Evolutionary conservation across 2,329 filamentous ascomycete species (phyloP).

Genomic region (Verruconis gallopava): DNA sequence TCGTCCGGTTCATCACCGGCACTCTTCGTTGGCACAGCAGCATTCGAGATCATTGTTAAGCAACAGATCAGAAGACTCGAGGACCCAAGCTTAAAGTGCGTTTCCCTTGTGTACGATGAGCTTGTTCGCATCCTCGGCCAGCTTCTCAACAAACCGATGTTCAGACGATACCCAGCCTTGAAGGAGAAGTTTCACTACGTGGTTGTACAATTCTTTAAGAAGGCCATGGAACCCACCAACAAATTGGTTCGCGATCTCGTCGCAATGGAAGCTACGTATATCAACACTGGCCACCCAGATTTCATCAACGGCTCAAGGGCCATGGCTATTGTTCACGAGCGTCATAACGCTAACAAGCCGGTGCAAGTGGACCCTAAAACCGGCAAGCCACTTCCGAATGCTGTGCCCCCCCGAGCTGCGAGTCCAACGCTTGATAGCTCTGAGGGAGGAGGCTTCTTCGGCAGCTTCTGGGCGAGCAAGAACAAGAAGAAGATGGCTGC

Average conservation of each 20-base stretch:
- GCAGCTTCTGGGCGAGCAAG: conserved; percentile 96
- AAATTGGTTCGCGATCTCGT: conserved; percentile 91
- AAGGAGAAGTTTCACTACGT: conserved; percentile 96
- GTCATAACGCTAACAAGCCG: conserved; percentile 62
- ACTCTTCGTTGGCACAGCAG: conserved; percentile 90
- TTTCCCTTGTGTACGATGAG: conserved; percentile 93
- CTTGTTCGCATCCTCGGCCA: conserved; percentile 88
- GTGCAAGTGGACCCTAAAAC: conserved; percentile 97
- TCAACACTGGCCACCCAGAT: conserved; percentile 97
- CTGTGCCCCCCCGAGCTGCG: conserved; percentile 56
- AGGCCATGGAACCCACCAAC: conserved; percentile 95
- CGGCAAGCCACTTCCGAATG: conserved; percentile 71
- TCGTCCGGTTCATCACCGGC: conserved; percentile 96
- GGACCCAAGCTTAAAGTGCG: conserved; percentile 94
- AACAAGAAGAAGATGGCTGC: conserved; percentile 99
- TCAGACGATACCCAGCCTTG: conserved; percentile 80
- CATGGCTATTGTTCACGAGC: conserved; percentile 96
- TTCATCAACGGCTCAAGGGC: conserved; percentile 92
- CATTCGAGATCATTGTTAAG: conserved; percentile 98
- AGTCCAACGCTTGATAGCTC: conserved; percentile 59
- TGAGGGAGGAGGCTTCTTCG: conserved; percentile 74
- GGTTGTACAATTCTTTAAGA: conserved; percentile 93
- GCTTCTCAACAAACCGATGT: conserved; percentile 75
- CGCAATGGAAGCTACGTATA: conserved; percentile 89
- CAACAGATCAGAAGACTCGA: conserved; percentile 95